These are phyloP conservation scores for Claviceps humidiphila DNA, from an alignment of 2,329 filamentous ascomycete genomes.

Conservation along the genomic window DNA sequence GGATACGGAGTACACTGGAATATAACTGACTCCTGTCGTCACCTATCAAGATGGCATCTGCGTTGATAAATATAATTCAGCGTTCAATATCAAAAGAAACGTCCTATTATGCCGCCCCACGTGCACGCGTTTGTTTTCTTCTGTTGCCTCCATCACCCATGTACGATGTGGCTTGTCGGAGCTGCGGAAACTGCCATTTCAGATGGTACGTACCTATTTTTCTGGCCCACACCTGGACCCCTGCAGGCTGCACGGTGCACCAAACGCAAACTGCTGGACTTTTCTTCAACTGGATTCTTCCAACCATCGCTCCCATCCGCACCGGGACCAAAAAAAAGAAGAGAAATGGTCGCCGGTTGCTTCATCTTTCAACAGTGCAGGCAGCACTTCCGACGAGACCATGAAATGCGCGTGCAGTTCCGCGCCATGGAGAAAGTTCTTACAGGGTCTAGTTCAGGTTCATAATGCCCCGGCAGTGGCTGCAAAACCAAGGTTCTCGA, in stretches of 20 bases:
- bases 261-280: no score
- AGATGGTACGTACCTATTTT: no score
- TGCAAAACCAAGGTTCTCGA: neutral
- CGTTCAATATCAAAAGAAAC: no score
- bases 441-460: slow-evolving; percentile 30
- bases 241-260: no score
- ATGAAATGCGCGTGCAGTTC: slow-evolving; percentile 38
- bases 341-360: neutral
- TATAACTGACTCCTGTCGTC: no score
- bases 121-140: neutral
- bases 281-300: no score
- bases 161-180: neutral
- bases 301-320: no score
- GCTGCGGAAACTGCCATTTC: no score
- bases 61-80: no score
- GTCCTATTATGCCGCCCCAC: neutral
- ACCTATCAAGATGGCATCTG: no score
- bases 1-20: no score
- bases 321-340: neutral
- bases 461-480: slow-evolving; percentile 17
- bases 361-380: neutral
- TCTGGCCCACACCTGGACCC: no score
- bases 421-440: slow-evolving; percentile 32
- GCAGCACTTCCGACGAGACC: neutral
- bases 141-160: neutral